Evolutionary conservation across 495 filamentous ascomycete species (phyloP), one percentile per base, ranked within the genome.

Genomic region (Durotheca rogersii): DNA sequence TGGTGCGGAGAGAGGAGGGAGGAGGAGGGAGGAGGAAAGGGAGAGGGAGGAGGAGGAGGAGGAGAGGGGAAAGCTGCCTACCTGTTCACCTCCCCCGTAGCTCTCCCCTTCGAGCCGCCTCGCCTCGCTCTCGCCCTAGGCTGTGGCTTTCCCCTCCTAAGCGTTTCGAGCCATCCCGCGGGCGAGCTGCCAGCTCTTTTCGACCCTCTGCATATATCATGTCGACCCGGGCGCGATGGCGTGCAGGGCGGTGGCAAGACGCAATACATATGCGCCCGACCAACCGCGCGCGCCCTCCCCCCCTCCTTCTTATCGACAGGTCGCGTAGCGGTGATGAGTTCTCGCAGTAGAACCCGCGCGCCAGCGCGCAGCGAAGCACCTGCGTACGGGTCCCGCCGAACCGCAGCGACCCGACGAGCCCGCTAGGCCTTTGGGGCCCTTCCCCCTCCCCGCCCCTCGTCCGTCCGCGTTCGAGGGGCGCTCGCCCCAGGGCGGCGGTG

Each of bases 221-320:
- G n/a, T 21, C 50, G 41, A 54, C 54, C 50, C 51, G 46, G 46
- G 51, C 54, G 56, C 51, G 50, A 59, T 59, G 53, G 50, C 50
- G 40, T 59, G 56, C 50, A 59, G 56, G 20, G 29, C n/a, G 31
- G 51, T 46, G 50, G 56, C 46, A 34, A 45, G 17, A 30, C 38
- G 36, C 16, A 7, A 41, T 32, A 47, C 40, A 25, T 23, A 42
- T 20, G 23, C 32, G 42, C 45, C 35, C 49, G n/a, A n/a, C n/a
- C n/a, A n/a, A n/a, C n/a, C n/a, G n/a, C n/a, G n/a, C n/a, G n/a
- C n/a, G n/a, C n/a, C n/a, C n/a, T n/a, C n/a, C n/a, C n/a, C n/a
- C n/a, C n/a, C n/a, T n/a, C n/a, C n/a, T n/a, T n/a, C n/a, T 9
- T 27, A 27, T 27, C 23, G 9, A 4, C 9, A 27, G 23, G 23